phyloP scores from a whole-genome alignment of 345 rosid genomes.

The Pugionium cornutum region DNA sequence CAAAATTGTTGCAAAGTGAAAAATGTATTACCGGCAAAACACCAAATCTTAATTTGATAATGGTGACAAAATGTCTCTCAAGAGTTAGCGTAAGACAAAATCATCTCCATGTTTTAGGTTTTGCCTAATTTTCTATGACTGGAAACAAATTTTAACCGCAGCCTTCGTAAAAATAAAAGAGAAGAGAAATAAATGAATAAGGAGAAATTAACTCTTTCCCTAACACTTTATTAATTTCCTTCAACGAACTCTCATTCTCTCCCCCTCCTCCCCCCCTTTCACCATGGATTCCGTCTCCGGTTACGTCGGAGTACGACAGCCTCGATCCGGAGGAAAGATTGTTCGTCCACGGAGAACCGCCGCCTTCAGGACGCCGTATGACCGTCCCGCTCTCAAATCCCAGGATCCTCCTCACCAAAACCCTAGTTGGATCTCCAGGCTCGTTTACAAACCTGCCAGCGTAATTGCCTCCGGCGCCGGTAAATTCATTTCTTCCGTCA shows the following conservation, averaged over 20 bases:
- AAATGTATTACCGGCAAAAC: too few relatives aligned
- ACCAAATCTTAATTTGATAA: too few relatives aligned
- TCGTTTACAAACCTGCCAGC: conserved; percentile 72
- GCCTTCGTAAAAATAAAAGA: not conserved
- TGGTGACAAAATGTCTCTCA: too few relatives aligned
- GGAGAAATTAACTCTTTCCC: not conserved
- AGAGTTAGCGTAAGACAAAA: too few relatives aligned
- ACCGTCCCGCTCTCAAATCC: conserved; percentile 44
- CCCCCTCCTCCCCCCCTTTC: not conserved
- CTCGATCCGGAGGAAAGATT: conserved; percentile 69
- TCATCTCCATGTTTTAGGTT: not conserved
- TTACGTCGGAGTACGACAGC: conserved; percentile 36
- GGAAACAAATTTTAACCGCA: conserved; percentile 28
- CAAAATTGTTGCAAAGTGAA: too few relatives aligned
- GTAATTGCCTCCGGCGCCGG: conserved; percentile 78
- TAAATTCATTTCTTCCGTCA: conserved; percentile 64
- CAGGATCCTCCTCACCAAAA: conserved; percentile 41
- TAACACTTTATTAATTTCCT: not conserved
- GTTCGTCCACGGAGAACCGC: conserved; percentile 55
- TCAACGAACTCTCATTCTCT: not conserved
- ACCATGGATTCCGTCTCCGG: conserved; percentile 34
- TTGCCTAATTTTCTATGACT: not conserved
- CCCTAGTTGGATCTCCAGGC: conserved; percentile 90
- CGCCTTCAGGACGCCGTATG: conserved; percentile 58
- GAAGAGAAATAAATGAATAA: conserved; percentile 40